Percentiles rank a stretch among this genome's conserved stretches.
These are phyloP conservation scores for Typha latifolia DNA, from an alignment of 176 grass and related monocot genomes.

Conservation along the genomic window DNA sequence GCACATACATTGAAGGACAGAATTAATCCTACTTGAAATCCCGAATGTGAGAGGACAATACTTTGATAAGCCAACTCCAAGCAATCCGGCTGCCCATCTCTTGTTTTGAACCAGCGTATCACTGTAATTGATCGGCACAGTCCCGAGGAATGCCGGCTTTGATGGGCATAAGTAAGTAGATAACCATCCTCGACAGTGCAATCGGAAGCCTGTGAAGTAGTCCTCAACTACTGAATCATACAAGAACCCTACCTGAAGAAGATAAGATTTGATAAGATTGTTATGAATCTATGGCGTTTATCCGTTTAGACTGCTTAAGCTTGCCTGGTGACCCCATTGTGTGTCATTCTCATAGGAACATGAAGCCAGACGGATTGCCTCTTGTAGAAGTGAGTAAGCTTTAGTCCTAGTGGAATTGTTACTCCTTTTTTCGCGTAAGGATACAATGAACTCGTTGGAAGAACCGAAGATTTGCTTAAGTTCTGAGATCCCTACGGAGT, in stretches of 20 bases:
- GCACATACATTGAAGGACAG: conserved; percentile 32
- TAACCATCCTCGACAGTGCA: conserved; percentile 51
- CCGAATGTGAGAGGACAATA: conserved; percentile 35
- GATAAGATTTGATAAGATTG: neutral
- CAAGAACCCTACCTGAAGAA: conserved; percentile 40
- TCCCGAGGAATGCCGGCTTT: conserved; percentile 43
- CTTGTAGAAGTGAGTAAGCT: neutral
- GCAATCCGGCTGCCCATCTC: conserved; percentile 49
- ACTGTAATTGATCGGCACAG: conserved; percentile 41
- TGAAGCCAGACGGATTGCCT: conserved; percentile 8
- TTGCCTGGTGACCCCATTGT: conserved; percentile 36
- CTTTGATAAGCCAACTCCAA: conserved; percentile 40
- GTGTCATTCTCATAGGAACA: conserved; percentile 41
- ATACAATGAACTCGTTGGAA: conserved; percentile 22
- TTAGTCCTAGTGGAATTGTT: neutral
- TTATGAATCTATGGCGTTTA: no score
- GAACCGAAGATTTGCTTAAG: conserved; percentile 29
- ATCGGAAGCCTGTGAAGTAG: conserved; percentile 58
- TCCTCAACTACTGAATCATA: conserved; percentile 57
- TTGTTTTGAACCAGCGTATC: conserved; percentile 56
- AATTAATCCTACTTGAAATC: conserved; percentile 14
- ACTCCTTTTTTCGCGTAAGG: conserved; percentile 16
- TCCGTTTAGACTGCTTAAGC: neutral
- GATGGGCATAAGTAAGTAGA: conserved; percentile 43
- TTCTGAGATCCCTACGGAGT: conserved; percentile 11